A percentile compares a stretch with the other conserved stretches of the same genome.
These are phyloP conservation scores for Elaeagnus macrophylla DNA, from an alignment of 306 rosid genomes.

Conservation along the genomic window DNA sequence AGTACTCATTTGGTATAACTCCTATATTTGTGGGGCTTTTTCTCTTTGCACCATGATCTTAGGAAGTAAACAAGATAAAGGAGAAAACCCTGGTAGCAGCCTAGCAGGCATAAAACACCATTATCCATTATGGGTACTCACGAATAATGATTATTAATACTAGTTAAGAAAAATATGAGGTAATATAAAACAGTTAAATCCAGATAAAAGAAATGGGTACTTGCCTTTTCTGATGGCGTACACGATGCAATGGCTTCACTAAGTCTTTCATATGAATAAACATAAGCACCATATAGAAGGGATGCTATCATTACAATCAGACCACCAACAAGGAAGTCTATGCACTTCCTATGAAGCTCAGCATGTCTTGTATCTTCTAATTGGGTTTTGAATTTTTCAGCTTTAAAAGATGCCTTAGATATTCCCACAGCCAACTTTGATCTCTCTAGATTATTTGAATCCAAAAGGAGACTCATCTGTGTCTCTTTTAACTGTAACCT, in stretches of 20 bases:
- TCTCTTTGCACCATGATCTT: too few relatives aligned
- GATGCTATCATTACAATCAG: conserved; percentile 56
- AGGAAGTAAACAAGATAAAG: not conserved
- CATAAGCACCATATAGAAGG: conserved; percentile 57
- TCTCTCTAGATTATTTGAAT: conserved; percentile 52
- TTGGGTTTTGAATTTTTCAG: conserved; percentile 66
- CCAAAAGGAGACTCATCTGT: conserved; percentile 37
- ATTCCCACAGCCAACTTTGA: conserved; percentile 55
- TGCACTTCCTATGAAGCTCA: conserved; percentile 62
- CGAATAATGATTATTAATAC: not conserved
- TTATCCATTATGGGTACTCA: not conserved
- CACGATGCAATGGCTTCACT: conserved; percentile 64
- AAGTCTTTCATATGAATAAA: conserved; percentile 52
- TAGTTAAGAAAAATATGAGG: not conserved
- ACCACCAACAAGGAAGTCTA: conserved; percentile 81
- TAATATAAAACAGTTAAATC: not conserved
- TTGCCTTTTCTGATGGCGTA: conserved; percentile 51
- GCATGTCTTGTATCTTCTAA: conserved; percentile 58
- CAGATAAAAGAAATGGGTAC: conserved; percentile 7
- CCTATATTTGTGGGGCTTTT: too few relatives aligned
- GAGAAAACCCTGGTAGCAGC: not conserved
- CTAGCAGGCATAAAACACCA: not conserved
- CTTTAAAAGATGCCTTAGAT: conserved; percentile 64
- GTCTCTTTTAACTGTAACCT: conserved; percentile 44
- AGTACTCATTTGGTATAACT: too few relatives aligned